Evolutionary conservation across 352 stramenopile genomes (phyloP), one percentile per base, ranked within the genome.

Genomic region (Thraustochytrium striatum): DNA sequence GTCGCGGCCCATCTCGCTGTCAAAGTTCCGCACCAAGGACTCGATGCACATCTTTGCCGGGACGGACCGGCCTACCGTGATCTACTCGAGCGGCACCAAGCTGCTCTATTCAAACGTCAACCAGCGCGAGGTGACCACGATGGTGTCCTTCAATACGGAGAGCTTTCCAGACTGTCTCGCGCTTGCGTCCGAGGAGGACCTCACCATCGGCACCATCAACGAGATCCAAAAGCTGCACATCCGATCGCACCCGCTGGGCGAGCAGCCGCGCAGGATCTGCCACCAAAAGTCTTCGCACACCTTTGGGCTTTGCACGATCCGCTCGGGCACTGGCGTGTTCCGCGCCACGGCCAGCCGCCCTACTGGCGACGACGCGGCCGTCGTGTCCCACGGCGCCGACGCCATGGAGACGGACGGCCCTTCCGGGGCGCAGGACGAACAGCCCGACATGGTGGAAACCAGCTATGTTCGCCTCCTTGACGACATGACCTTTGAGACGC

Each of bases 181-280:
- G 30, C 84, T 99, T 11, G 92, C 94, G 3, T 97, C 96, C 9
- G 94, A 98, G 83, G 89, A 91, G 72, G 92, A 93, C 62, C 83
- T 99, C 30, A 94, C 91, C 3, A 95, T 99, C 58, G 96, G 96
- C 38, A 97, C 93, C 2, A 97, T 99, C 50, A 95, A 99, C 82
- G 92, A 98, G 82, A 98, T 99, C 81, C 94, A 99, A 82, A 98
- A 98, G 82, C 89, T 99, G 43, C 95, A 99, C 86, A 97, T 99
- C 59, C 94, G 97, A 72, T 97, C 94, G 39, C 93, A 96, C 73
- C 91, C 89, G 68, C 82, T 98, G 19, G 72, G 72, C 25, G 79
- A 82, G 43, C 53, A 73, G 32, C 69, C 79, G 19, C 47, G 52
- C 28, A 38, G 70, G 16, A 82, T 83, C 38, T 57, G 35, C 52